A percentile compares a stretch with the other conserved stretches of the same genome.
These are phyloP conservation scores for Globisporangium nagaii DNA, from an alignment of 352 stramenopile genomes.

Conservation along the genomic window DNA sequence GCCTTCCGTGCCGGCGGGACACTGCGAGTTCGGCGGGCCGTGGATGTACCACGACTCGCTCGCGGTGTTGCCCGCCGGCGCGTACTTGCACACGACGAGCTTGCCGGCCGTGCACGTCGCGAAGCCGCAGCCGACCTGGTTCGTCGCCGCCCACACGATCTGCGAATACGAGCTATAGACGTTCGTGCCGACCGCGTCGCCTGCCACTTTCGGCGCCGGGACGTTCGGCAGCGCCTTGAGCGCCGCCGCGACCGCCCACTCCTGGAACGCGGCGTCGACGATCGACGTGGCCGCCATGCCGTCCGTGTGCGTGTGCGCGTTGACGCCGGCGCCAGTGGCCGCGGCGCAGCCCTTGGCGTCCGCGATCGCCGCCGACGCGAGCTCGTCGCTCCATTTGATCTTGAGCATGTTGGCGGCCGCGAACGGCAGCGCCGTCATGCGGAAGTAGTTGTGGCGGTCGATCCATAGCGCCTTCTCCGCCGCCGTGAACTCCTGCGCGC, in stretches of 20 bases:
- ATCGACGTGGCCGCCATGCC: conserved; percentile 13
- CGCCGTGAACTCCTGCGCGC: conserved; percentile 16
- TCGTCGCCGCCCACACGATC: conserved; percentile 59
- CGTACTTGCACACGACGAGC: conserved; percentile 61
- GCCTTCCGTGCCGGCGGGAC: conserved; percentile 39
- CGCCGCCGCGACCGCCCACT: conserved; percentile 55
- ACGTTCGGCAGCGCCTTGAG: conserved; percentile 40
- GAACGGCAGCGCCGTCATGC: conserved; percentile 60
- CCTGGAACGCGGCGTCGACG: conserved; percentile 49
- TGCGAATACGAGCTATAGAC: conserved; percentile 77
- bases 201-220: conserved; percentile 27
- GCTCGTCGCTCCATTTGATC: conserved; percentile 48
- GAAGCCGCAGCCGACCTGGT: conserved; percentile 54
- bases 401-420: conserved; percentile 59
- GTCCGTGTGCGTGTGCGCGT: conserved; percentile 35
- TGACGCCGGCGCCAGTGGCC: conserved; percentile 30
- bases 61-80: conserved; percentile 43
- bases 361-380: conserved; percentile 32
- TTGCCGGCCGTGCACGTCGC: conserved; percentile 32
- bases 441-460: conserved; percentile 78
- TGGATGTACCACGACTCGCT: conserved; percentile 58
- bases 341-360: conserved; percentile 36
- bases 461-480: conserved; percentile 61
- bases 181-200: conserved; percentile 43
- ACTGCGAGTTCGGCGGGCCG: conserved; percentile 35